These are phyloP conservation scores for Aegilops bicornis DNA, from an alignment of 176 grass and related monocot genomes.

Conservation along the genomic window DNA sequence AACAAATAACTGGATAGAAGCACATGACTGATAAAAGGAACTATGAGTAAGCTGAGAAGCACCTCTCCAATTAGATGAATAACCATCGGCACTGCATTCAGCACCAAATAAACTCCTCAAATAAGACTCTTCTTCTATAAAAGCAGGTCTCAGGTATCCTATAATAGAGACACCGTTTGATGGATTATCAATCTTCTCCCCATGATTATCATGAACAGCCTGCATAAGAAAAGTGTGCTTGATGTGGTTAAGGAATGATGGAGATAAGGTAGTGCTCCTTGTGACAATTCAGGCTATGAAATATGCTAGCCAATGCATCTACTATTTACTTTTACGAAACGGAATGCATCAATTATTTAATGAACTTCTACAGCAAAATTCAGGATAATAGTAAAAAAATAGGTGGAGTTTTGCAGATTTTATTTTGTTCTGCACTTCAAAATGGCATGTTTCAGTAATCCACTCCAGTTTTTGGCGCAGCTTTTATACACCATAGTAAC, in stretches of 20 bases:
- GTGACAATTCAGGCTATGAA: slow-evolving; percentile 4
- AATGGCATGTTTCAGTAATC: slow-evolving; percentile 8
- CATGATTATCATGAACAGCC: slow-evolving; percentile 54
- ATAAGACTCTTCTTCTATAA: slow-evolving; percentile 86
- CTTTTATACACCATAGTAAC: neutral
- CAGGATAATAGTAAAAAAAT: neutral
- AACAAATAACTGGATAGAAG: neutral
- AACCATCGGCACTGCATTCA: slow-evolving; percentile 38
- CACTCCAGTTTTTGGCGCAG: neutral
- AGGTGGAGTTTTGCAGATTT: neutral
- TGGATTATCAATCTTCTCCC: slow-evolving; percentile 59
- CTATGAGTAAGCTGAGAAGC: slow-evolving; percentile 13
- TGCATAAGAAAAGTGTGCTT: slow-evolving; percentile 36
- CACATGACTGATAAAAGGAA: slow-evolving; percentile 6
- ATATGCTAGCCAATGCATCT: neutral
- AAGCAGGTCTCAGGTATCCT: slow-evolving; percentile 84
- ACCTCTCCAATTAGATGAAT: slow-evolving; percentile 74
- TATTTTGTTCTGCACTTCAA: neutral
- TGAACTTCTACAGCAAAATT: slow-evolving; percentile 3
- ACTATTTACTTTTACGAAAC: neutral
- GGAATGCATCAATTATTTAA: neutral
- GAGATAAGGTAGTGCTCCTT: neutral
- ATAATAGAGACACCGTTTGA: slow-evolving; percentile 88
- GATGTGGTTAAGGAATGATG: neutral
- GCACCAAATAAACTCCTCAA: slow-evolving; percentile 65